Conservation (phyloP, 2,329 filamentous ascomycete species). For the Nakataea oryzae region DNA sequence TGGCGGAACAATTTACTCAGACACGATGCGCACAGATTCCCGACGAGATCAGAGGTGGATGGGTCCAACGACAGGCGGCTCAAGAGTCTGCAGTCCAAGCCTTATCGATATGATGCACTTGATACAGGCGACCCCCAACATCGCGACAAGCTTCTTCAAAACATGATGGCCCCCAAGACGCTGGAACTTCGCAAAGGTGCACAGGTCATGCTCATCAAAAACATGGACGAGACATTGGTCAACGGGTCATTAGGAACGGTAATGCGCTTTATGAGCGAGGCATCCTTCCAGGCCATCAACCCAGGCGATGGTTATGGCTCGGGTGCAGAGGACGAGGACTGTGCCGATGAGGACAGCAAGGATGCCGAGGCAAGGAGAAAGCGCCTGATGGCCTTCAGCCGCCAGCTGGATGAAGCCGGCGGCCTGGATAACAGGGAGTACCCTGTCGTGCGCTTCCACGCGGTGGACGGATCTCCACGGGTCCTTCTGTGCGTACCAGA, state of each 20-base stretch:
- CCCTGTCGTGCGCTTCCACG: slow-evolving; percentile 75
- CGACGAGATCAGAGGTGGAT: slow-evolving; percentile 83
- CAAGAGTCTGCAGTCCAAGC: slow-evolving; percentile 56
- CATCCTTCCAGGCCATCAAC: slow-evolving; percentile 23
- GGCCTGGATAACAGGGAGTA: slow-evolving; percentile 47
- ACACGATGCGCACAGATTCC: slow-evolving; percentile 44
- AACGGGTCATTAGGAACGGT: slow-evolving; percentile 91
- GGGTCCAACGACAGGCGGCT: slow-evolving; percentile 71
- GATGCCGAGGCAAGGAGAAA: slow-evolving; percentile 2
- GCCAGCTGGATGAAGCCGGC: slow-evolving; percentile 20
- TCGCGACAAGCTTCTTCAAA: slow-evolving; percentile 69
- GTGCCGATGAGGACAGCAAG: slow-evolving; percentile 8
- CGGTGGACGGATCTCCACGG: slow-evolving; percentile 66
- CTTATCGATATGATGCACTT: slow-evolving; percentile 57
- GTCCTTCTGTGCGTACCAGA: slow-evolving; percentile 77
- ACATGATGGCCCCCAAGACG: slow-evolving; percentile 83
- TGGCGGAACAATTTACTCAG: slow-evolving; percentile 12
- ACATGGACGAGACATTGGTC: slow-evolving; percentile 86
- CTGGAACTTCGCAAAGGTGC: slow-evolving; percentile 82
- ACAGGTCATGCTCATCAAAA: slow-evolving; percentile 99
- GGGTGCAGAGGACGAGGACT: slow-evolving; percentile 24
- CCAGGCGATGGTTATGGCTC: slow-evolving; percentile 23
- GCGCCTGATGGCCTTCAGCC: slow-evolving; percentile 14
- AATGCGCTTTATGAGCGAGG: slow-evolving; percentile 57
- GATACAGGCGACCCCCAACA: slow-evolving; percentile 65